phyloP scores from a whole-genome alignment of 768 basidiomycete species.

The Tulasnella sp. region DNA sequence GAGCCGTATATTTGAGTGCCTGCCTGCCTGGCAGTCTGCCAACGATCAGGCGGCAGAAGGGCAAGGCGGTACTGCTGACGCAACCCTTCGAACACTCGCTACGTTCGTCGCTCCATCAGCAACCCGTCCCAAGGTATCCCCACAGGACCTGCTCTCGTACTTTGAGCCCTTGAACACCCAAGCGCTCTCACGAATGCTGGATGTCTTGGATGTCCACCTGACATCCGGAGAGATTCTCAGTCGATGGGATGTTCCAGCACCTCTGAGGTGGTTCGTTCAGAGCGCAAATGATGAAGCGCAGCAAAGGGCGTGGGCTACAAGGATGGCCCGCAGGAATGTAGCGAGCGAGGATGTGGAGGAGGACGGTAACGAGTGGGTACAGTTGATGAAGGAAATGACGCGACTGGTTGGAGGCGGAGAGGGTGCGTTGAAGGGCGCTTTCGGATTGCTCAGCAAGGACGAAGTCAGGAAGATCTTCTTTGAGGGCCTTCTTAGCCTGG shows the following conservation, averaged over 20 bases:
- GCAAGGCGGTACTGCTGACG: constrained; percentile 67
- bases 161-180: constrained; percentile 67
- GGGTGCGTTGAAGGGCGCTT: constrained; percentile 55
- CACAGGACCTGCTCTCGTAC: constrained; percentile 67
- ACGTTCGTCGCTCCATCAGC: constrained; percentile 70
- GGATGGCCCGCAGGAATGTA: constrained; percentile 54
- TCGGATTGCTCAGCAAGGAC: constrained; percentile 57
- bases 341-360: constrained; percentile 46
- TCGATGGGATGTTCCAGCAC: constrained; percentile 75
- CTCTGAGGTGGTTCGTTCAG: constrained; percentile 84
- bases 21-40: constrained; percentile 76
- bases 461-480: constrained; percentile 81
- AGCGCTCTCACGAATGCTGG: constrained; percentile 71
- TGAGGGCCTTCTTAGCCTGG: constrained; percentile 72
- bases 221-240: constrained; percentile 88
- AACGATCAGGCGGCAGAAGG: constrained; percentile 40
- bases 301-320: constrained; percentile 77
- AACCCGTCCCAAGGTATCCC: constrained; percentile 40
- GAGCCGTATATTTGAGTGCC: constrained; percentile 90
- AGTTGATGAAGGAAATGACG: constrained; percentile 82
- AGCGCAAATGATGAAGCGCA: constrained; percentile 52
- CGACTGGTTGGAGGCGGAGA: constrained; percentile 59
- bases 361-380: constrained; percentile 71
- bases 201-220: constrained; percentile 87
- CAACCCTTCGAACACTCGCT: constrained; percentile 70